phyloP scores from a whole-genome alignment of 2,329 filamentous ascomycete species.

The Fulvia fulva region DNA sequence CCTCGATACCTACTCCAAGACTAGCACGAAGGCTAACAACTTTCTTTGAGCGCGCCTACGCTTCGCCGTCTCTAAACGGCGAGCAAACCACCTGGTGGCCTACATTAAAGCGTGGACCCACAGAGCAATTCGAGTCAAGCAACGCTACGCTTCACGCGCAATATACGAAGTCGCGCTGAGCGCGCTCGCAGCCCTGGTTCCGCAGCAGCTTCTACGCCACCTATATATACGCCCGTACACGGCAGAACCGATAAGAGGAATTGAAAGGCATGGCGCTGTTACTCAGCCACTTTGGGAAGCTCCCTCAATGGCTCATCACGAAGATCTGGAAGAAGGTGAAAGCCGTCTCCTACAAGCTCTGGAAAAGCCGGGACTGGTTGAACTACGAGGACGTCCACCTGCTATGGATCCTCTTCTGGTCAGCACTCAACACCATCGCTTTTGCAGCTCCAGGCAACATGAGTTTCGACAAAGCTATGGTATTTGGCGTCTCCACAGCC shows the following conservation, averaged over 20 bases:
- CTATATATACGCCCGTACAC: not conserved
- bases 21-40: not conserved
- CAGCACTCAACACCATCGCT: no score
- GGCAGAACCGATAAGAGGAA: not conserved
- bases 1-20: not conserved
- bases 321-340: not conserved
- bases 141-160: not conserved
- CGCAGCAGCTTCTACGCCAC: not conserved
- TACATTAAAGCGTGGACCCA: not conserved
- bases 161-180: not conserved
- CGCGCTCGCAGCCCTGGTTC: not conserved
- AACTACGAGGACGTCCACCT: not conserved
- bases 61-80: not conserved
- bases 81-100: not conserved
- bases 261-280: not conserved
- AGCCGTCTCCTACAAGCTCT: not conserved
- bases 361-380: not conserved
- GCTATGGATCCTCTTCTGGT: not conserved
- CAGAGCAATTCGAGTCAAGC: not conserved
- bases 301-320: not conserved
- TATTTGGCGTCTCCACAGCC: not conserved
- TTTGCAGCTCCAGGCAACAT: not conserved
- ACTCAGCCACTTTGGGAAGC: not conserved
- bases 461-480: not conserved
- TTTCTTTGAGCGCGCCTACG: not conserved